Percentiles rank a stretch among this genome's conserved stretches.
phyloP scores from a whole-genome alignment of 1,284 basidiomycete genomes.

The Malassezia brasiliensis region DNA sequence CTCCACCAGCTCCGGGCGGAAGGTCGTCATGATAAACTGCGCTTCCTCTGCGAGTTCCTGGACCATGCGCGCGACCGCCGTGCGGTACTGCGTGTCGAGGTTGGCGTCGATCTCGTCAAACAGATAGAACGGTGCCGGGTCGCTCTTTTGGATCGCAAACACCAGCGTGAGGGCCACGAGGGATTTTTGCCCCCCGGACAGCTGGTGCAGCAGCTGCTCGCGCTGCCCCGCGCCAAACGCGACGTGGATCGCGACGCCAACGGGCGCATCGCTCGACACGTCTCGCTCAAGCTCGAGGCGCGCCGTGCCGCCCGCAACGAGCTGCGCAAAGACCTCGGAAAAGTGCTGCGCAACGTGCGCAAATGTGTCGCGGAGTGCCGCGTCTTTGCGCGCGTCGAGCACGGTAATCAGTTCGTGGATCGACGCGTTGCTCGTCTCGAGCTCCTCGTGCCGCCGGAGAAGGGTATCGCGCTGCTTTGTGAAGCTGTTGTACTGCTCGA shows the following conservation, averaged over 20 bases:
- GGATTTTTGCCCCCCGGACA: constrained; percentile 96
- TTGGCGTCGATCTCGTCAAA: constrained; percentile 99
- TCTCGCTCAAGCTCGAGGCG: constrained; percentile 56
- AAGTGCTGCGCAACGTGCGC: constrained; percentile 96
- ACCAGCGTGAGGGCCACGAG: constrained; percentile 91
- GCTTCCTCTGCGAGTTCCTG: constrained; percentile 72
- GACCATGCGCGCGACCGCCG: constrained; percentile 94
- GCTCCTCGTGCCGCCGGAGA: constrained; percentile 71
- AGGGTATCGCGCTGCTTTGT: constrained; percentile 93
- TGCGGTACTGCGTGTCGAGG: constrained; percentile 91
- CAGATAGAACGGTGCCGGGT: constrained; percentile 98
- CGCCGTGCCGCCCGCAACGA: constrained; percentile 90
- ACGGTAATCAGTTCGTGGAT: constrained; percentile 92
- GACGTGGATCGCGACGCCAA: constrained; percentile 87
- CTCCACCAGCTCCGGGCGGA: constrained; percentile 91
- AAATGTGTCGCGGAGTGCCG: constrained; percentile 94
- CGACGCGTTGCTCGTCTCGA: constrained; percentile 75
- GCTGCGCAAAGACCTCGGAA: constrained; percentile 87
- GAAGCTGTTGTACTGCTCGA: constrained; percentile 95
- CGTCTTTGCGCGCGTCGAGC: constrained; percentile 92
- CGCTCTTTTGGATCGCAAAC: constrained; percentile 97
- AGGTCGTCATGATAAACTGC: constrained; percentile 98
- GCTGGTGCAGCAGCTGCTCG: constrained; percentile 87
- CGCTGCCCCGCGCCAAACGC: constrained; percentile 98
- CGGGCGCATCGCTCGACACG: background rate